Evolutionary conservation across 1,284 basidiomycete species (phyloP).

Genomic region (Wallemia mellicola): DNA sequence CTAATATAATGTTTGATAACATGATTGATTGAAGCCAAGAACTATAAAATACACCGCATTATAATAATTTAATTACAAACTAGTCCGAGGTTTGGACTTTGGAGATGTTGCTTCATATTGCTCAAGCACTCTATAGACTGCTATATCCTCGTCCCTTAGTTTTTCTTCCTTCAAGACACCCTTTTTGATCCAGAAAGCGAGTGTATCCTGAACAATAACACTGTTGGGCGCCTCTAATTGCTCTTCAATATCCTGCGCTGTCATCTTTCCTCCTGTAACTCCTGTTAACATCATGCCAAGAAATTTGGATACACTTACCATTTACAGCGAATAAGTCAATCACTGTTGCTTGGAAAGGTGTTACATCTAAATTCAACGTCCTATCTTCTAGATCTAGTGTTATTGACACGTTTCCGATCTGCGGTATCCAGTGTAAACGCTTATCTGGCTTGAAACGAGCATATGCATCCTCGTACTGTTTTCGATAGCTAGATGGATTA

Average conservation of each 20-base stretch:
- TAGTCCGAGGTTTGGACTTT: not conserved
- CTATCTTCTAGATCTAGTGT: conserved; percentile 53
- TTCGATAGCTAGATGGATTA: conserved; percentile 30
- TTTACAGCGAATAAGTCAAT: conserved; percentile 53
- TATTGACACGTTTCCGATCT: conserved; percentile 48
- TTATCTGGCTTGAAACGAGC: conserved; percentile 63
- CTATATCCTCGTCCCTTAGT: not conserved
- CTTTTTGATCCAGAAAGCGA: conserved; percentile 51
- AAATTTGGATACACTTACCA: conserved; percentile 18
- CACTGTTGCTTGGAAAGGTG: conserved; percentile 59
- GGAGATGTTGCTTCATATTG: not conserved
- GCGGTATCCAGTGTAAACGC: conserved; percentile 50
- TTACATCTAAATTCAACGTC: conserved; percentile 38
- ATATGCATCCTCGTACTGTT: conserved; percentile 43
- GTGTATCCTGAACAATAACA: conserved; percentile 32
- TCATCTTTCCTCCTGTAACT: conserved; percentile 12
- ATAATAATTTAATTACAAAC: not conserved
- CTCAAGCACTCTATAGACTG: not conserved
- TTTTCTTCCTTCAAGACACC: conserved; percentile 42
- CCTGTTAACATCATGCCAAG: not conserved
- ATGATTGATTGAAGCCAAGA: not conserved
- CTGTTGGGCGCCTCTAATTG: conserved; percentile 30
- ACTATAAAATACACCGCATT: not conserved
- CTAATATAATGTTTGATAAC: not conserved
- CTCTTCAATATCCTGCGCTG: conserved; percentile 38